Conservation (phyloP, 768 basidiomycete genomes). For the Collybia mongolica region DNA sequence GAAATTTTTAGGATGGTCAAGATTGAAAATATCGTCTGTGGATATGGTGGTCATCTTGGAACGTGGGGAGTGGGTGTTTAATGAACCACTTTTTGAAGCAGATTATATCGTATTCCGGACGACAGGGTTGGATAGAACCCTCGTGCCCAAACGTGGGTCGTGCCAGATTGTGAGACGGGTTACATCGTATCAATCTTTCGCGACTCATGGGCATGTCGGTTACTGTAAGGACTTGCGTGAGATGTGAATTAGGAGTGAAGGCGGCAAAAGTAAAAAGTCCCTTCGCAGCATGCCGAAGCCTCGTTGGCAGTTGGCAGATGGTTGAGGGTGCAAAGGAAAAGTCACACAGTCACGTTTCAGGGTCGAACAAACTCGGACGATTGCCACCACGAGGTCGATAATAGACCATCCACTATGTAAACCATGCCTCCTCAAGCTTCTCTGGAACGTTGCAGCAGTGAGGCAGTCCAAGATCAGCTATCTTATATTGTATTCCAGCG, state of each 20-base stretch:
- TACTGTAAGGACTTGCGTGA: background rate
- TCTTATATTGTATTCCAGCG: too few relatives aligned
- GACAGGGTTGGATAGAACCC: background rate
- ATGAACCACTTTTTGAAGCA: background rate
- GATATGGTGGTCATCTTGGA: slow-evolving; percentile 4
- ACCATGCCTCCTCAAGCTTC: background rate
- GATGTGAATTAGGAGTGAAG: background rate
- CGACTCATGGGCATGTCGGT: background rate
- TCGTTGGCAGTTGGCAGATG: slow-evolving; percentile 3
- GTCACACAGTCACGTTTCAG: background rate
- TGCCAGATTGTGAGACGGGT: background rate
- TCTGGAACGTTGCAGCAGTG: background rate
- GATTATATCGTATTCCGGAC: slow-evolving; percentile 1
- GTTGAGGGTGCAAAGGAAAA: background rate
- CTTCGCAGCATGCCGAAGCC: background rate
- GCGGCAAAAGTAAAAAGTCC: background rate
- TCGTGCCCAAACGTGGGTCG: background rate
- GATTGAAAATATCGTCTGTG: slow-evolving; percentile 35
- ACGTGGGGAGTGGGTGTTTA: slow-evolving; percentile 1
- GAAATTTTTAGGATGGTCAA: slow-evolving; percentile 42
- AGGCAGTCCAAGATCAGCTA: background rate
- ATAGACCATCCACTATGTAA: background rate
- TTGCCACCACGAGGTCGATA: background rate
- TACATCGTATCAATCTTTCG: background rate
- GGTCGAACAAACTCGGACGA: background rate